phyloP scores from a whole-genome alignment of 176 grass and related monocot genomes.

The Aegilops umbellulata region DNA sequence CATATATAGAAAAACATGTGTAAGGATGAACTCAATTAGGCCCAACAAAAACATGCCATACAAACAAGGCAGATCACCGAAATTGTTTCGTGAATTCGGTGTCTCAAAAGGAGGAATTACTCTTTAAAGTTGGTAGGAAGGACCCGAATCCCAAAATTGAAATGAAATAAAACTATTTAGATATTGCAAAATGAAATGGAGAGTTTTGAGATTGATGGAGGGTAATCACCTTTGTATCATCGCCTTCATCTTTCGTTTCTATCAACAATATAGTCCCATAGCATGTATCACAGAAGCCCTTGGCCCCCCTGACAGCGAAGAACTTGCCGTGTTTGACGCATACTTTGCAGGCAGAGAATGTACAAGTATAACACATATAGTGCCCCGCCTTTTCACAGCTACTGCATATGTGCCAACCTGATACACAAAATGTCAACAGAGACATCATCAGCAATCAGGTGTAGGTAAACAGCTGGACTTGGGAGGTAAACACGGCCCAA shows the following conservation, averaged over 20 bases:
- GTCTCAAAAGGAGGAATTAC: slow-evolving; percentile 13
- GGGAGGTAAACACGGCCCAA: neutral
- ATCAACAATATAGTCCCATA: slow-evolving; percentile 78
- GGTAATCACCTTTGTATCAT: slow-evolving; percentile 35
- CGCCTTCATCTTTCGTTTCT: slow-evolving; percentile 60
- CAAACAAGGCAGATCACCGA: neutral
- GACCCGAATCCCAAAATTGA: neutral
- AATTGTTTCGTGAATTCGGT: neutral
- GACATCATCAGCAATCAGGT: neutral
- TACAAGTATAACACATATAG: slow-evolving; percentile 97
- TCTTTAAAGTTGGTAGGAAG: neutral
- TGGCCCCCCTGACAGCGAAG: slow-evolving; percentile 79
- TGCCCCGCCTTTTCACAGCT: slow-evolving; percentile 81
- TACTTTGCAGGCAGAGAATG: slow-evolving; percentile 83
- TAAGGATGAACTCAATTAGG: neutral
- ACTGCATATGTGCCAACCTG: slow-evolving; percentile 99
- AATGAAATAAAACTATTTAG: neutral
- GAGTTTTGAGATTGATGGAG: neutral
- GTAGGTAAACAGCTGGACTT: neutral
- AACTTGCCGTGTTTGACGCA: slow-evolving; percentile 80
- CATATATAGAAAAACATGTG: neutral
- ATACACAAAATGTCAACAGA: slow-evolving; percentile 19
- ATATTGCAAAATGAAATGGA: neutral
- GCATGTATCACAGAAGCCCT: slow-evolving; percentile 96
- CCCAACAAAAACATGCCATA: neutral